Evolutionary conservation across 2,329 filamentous ascomycete species (phyloP), one percentile per base, ranked within the genome.

Genomic region (Clonostachys chloroleuca): DNA sequence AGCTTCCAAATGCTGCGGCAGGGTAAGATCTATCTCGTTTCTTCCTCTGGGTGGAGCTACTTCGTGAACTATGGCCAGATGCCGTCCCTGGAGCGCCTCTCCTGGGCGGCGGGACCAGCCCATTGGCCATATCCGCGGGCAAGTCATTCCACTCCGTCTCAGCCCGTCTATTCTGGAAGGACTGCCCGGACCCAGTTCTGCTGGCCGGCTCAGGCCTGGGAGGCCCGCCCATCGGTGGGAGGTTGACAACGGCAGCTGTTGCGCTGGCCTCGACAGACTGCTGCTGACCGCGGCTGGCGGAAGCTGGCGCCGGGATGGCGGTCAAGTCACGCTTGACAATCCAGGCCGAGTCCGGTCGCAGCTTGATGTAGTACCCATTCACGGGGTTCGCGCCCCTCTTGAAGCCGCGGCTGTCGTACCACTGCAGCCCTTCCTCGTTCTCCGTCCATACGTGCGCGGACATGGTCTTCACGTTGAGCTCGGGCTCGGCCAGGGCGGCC

Each of bases 361-460:
- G 68, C 56, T 78, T 81, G 55, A 77, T 68, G 62, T 87, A 87
- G 60, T 87, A 87, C 4, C 75, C 75, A 34, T 70, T 60, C 10
- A 84, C 60, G n/a, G 72, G 67, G 35, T 69, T 56, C 13, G 67
- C 70, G 43, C 74, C 68, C 44, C 69, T 68, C 49, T 59, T 56
- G 59, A 87, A 87, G 4, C 81, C 80, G 10, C 80, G 72, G 20
- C 71, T 69, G 34, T 67, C 57, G 63, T 87, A 87, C 83, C 83
- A 87, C 48, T 69, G 69, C 51, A 86, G 63, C 0, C 75, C 83
- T 17, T 85, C 82, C 3, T 76, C 72, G 59, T 85, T 86, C 49
- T 81, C 74, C 12, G 82, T 83, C 83, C 83, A 87, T 14, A 86
- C 83, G 60, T 87, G 83, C 5, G 83, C 83, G 53, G 81, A 85